A percentile compares a stretch with the other conserved stretches of the same genome.
phyloP scores from a whole-genome alignment of 495 filamentous ascomycete species.

The Lasiosphaeria miniovina region DNA sequence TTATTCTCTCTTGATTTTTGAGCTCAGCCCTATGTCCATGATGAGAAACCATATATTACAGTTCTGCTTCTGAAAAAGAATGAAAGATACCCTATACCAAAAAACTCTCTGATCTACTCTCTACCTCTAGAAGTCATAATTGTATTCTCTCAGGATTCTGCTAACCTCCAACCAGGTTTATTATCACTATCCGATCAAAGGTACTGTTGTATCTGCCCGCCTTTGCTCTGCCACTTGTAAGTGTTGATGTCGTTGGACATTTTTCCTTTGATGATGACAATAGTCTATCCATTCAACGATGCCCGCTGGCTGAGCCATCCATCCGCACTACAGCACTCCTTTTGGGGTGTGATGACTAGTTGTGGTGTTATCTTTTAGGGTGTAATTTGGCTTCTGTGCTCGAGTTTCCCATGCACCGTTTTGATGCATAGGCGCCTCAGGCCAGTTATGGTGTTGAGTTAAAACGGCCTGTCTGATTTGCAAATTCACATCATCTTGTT shows the following conservation, averaged over 20 bases:
- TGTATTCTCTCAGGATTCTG: conserved; percentile 9
- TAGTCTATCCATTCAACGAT: conserved; percentile 99
- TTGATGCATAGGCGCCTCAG: conserved; percentile 36
- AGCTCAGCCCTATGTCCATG: conserved; percentile 46
- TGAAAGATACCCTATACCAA: conserved; percentile 84
- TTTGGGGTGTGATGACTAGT: conserved; percentile 67
- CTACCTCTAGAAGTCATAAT: conserved; percentile 6
- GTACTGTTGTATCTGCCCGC: too few species aligned
- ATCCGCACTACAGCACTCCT: conserved; percentile 70
- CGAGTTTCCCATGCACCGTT: conserved; percentile 36
- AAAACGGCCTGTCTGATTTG: conserved; percentile 48
- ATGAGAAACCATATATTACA: conserved; percentile 77
- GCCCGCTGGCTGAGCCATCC: conserved; percentile 68
- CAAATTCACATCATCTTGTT: conserved; percentile 8
- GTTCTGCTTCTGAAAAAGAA: conserved; percentile 91
- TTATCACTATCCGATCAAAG: not conserved
- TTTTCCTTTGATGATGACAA: conserved; percentile 73
- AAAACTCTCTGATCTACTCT: conserved; percentile 52
- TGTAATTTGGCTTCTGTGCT: conserved; percentile 50
- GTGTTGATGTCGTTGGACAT: not conserved
- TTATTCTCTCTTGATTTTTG: not conserved
- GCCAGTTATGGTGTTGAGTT: conserved; percentile 50
- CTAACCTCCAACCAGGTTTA: conserved; percentile 14
- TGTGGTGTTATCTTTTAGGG: conserved; percentile 69
- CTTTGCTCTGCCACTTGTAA: too few species aligned